Base-by-base conservation (phyloP, 345 rosid genomes). In the Aegle marmelos region DNA sequence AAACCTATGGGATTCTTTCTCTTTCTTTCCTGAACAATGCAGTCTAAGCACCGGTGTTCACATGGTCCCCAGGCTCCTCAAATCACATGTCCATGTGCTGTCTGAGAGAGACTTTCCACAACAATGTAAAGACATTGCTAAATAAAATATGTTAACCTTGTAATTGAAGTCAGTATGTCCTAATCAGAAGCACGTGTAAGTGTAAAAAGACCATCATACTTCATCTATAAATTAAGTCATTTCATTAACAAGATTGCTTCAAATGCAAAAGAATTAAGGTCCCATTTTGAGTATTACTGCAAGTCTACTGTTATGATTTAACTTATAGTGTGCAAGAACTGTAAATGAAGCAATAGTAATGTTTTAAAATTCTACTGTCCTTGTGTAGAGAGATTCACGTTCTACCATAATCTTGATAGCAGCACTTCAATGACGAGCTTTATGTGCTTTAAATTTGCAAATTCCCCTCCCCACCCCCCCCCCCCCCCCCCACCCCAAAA, bases 51-150 rank as follows among this genome's bases (percentile, higher is more conserved):
- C 80, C 48, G 30, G 62, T 9, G 79, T 74, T 86, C 94, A 89
- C 93, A 88, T 90, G 97, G 91, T 71, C 93, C 92, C 89, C 88
- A 87, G 71, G 88, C 80, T 87, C 74, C 82, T 84, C 71, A 66
- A 81, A 80, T 83, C 88, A 89, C 86, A 85, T 87, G 90, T 60
- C 75, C 90, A 87, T 89, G 93, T 85, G 93, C 88, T 84, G 89
- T 87, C 87, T 74, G 90, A 88, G 83, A 80, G 87, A 72, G 90
- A 90, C 91, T 83, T 84, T 84, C 86, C 87, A 89, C 88, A 89
- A 84, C 87, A 68, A 80, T 24, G 67, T 56, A 9, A 60, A 22
- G 45, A 28, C 56, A 7, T 63, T 50, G 72, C 68, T 68, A 58
- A 57, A 8, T 62, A 14, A 61, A 34, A 67, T 13, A 64, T 56